Evolutionary conservation across 2,329 filamentous ascomycete genomes (phyloP).

Genomic region (Chaetomium sp.): DNA sequence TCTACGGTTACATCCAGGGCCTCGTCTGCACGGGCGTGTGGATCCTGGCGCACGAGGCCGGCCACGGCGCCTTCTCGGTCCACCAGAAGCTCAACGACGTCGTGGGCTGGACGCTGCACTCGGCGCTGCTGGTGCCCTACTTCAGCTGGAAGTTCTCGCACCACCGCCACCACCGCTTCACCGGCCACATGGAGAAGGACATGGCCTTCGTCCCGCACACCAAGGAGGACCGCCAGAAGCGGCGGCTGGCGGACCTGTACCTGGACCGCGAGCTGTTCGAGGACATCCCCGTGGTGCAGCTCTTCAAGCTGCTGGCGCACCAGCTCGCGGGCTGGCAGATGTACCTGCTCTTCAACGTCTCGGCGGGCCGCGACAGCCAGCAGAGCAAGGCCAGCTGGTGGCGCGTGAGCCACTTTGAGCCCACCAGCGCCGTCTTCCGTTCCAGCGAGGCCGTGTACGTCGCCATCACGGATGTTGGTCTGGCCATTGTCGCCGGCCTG

Average conservation of each 20-base stretch:
- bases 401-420: slow-evolving; percentile 61
- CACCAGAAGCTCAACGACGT: slow-evolving; percentile 60
- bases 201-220: slow-evolving; percentile 64
- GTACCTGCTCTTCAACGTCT: slow-evolving; percentile 64
- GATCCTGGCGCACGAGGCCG: slow-evolving; percentile 72
- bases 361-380: slow-evolving; percentile 51
- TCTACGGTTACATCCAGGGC: slow-evolving; percentile 66
- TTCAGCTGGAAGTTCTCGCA: slow-evolving; percentile 75
- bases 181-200: slow-evolving; percentile 68
- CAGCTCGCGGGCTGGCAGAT: slow-evolving; percentile 66
- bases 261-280: slow-evolving; percentile 59
- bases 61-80: slow-evolving; percentile 68
- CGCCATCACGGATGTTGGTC: slow-evolving; percentile 61
- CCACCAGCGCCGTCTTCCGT: slow-evolving; percentile 62
- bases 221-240: slow-evolving; percentile 42
- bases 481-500: slow-evolving; percentile 52
- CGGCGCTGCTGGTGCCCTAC: slow-evolving; percentile 67
- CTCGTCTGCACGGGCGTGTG: slow-evolving; percentile 68
- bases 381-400: slow-evolving; percentile 50
- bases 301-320: slow-evolving; percentile 59
- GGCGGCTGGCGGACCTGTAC: slow-evolving; percentile 45
- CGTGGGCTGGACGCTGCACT: slow-evolving; percentile 67
- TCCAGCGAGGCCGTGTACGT: slow-evolving; percentile 59
- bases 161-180: slow-evolving; percentile 68
- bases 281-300: slow-evolving; percentile 61